Conservation (phyloP, 192 early-diverging fungal species). For the Entomortierella lignicola region DNA sequence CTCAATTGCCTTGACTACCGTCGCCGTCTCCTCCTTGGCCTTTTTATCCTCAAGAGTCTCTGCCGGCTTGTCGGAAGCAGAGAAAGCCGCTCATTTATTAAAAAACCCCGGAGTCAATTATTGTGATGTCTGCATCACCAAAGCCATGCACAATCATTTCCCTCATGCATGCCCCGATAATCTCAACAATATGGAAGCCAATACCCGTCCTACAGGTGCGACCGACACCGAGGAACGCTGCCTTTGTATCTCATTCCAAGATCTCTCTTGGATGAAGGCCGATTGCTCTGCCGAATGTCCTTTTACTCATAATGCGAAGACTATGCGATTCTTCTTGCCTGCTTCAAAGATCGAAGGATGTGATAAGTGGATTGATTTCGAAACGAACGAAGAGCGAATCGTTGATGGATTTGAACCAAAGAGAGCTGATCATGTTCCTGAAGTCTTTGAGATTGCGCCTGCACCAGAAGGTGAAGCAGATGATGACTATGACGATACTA, state of each 20-base stretch:
- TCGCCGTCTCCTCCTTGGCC: constrained; percentile 31
- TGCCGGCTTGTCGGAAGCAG: constrained; percentile 17
- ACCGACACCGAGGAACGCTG: constrained; percentile 37
- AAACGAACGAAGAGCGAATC: constrained; percentile 15
- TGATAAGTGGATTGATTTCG: constrained; percentile 48
- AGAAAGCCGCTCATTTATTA: constrained; percentile 12
- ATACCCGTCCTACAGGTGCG: constrained; percentile 21
- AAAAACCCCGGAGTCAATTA: constrained; percentile 15
- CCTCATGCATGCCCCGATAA: constrained; percentile 34
- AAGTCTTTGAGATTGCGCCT: constrained; percentile 27
- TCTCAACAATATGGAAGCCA: constrained; percentile 17
- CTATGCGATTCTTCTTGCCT: constrained; percentile 42
- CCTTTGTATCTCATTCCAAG: constrained; percentile 39
- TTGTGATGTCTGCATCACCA: constrained; percentile 34
- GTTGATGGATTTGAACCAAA: constrained; percentile 16
- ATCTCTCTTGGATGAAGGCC: constrained; percentile 53
- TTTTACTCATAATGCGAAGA: constrained; percentile 17
- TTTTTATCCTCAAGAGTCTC: constrained; percentile 29
- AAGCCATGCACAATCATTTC: constrained; percentile 55
- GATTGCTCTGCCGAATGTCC: constrained; percentile 46
- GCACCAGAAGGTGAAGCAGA: constrained; percentile 8
- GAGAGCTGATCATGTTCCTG: constrained; percentile 20
- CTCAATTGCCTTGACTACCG: constrained; percentile 12
- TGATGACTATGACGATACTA: constrained; percentile 1
- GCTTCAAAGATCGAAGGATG: constrained; percentile 42